Conservation (phyloP, 768 basidiomycete genomes). For the Tephrocybe sp. region DNA sequence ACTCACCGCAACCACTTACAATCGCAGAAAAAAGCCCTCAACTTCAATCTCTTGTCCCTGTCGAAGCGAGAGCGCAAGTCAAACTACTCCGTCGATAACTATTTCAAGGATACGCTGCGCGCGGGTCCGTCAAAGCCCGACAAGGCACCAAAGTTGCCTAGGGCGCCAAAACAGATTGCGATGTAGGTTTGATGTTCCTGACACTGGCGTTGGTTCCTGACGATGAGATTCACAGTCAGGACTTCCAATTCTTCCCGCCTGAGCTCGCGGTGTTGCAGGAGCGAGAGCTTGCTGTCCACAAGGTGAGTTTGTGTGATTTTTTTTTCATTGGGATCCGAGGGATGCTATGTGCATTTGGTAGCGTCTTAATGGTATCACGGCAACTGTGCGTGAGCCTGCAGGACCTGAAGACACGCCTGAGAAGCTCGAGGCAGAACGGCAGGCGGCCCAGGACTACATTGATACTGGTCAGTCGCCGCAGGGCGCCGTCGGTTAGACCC, state of each 20-base stretch:
- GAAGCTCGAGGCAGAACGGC: constrained; percentile 77
- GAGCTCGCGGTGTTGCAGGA: constrained; percentile 81
- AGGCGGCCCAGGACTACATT: constrained; percentile 80
- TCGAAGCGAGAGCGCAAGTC: constrained; percentile 93
- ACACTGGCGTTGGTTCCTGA: background rate
- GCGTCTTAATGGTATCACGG: constrained; percentile 66
- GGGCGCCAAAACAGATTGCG: constrained; percentile 84
- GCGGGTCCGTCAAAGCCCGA: constrained; percentile 74
- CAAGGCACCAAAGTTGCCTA: constrained; percentile 78
- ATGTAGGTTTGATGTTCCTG: constrained; percentile 49
- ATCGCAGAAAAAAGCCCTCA: constrained; percentile 60
- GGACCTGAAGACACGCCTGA: constrained; percentile 80
- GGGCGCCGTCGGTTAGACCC: no score
- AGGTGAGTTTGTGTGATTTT: constrained; percentile 37
- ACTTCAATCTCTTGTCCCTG: constrained; percentile 77
- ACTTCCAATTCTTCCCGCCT: constrained; percentile 95
- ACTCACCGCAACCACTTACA: background rate
- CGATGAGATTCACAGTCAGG: constrained; percentile 53
- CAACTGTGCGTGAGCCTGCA: constrained; percentile 60
- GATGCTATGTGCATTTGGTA: constrained; percentile 20
- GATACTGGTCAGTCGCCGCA: constrained; percentile 59
- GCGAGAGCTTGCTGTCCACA: constrained; percentile 78
- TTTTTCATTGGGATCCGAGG: background rate
- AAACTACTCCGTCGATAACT: constrained; percentile 93
- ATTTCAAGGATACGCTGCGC: constrained; percentile 91